Evolutionary conservation across 2,329 filamentous ascomycete species (phyloP).

Genomic region (Nemania sp.): DNA sequence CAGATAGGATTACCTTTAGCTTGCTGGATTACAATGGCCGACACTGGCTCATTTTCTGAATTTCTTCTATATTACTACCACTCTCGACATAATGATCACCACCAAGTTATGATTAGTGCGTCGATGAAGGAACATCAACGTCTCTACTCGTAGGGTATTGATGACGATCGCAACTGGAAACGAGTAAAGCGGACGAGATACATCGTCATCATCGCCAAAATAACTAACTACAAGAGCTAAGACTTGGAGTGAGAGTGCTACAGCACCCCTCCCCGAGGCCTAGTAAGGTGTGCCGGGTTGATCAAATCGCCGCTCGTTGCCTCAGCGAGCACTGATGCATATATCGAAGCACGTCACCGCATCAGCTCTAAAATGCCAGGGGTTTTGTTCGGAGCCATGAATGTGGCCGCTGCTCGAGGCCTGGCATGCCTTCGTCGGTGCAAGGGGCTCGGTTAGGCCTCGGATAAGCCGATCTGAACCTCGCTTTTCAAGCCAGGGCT

Average conservation of each 20-base stretch:
- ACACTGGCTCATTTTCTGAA: background rate
- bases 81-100: background rate
- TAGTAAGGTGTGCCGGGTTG: background rate
- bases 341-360: constrained; percentile 21
- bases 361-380: constrained; percentile 1
- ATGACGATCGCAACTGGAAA: too few relatives aligned
- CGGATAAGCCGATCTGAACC: too few relatives aligned
- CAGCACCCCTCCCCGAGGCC: constrained; percentile 5
- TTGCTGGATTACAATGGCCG: background rate
- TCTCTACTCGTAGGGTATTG: too few relatives aligned
- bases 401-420: too few relatives aligned
- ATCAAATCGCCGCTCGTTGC: constrained; percentile 13
- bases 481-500: too few relatives aligned
- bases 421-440: too few relatives aligned
- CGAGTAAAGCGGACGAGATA: too few relatives aligned
- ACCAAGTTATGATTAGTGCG: too few relatives aligned
- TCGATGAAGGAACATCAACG: too few relatives aligned
- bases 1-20: background rate
- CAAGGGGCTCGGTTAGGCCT: too few relatives aligned
- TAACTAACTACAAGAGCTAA: background rate
- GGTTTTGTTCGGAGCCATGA: constrained; percentile 1
- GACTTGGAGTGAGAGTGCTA: constrained; percentile 6
- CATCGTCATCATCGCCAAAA: constrained; percentile 1
- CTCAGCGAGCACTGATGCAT: constrained; percentile 17
- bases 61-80: background rate